A percentile compares a stretch with the other conserved stretches of the same genome.
Conservation (phyloP, 208 protist species). For the Wallacemonas sp. region DNA sequence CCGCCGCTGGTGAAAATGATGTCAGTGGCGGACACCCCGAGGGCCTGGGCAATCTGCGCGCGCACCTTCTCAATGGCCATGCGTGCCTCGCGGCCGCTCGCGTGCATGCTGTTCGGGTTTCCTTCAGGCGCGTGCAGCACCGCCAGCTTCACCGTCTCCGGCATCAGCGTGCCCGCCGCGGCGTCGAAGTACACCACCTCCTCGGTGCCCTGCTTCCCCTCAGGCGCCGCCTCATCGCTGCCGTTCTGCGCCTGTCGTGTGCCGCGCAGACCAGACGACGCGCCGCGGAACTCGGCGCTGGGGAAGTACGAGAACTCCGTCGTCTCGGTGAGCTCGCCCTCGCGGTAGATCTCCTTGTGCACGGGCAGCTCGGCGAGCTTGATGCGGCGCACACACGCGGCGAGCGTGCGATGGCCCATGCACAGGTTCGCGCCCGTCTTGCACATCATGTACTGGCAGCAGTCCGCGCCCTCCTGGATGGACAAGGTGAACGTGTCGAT, state of each 20-base stretch:
- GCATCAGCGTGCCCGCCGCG: constrained; percentile 66
- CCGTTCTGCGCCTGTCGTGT: neutral
- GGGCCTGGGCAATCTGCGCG: constrained; percentile 39
- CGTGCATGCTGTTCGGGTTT: constrained; percentile 82
- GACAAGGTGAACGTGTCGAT: constrained; percentile 75
- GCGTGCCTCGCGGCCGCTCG: constrained; percentile 65
- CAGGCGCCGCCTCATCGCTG: constrained; percentile 7
- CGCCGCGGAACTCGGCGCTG: constrained; percentile 34
- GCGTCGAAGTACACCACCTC: constrained; percentile 75
- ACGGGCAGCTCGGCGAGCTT: constrained; percentile 62
- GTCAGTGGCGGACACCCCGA: constrained; percentile 64
- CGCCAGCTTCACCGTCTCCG: constrained; percentile 43
- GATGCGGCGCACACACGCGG: constrained; percentile 54
- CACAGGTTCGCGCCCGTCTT: constrained; percentile 77
- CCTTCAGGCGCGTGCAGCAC: constrained; percentile 67
- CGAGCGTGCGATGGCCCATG: constrained; percentile 63
- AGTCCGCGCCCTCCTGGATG: constrained; percentile 82
- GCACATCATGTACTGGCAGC: constrained; percentile 92
- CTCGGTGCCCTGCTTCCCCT: constrained; percentile 21
- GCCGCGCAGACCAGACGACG: neutral
- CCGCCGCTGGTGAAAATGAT: constrained; percentile 84
- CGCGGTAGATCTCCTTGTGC: constrained; percentile 53
- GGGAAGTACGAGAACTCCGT: constrained; percentile 44
- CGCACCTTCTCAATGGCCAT: constrained; percentile 79
- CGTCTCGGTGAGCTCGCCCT: constrained; percentile 47